phyloP scores from a whole-genome alignment of 2,329 filamentous ascomycete species.

The Hymenoscyphus infarciens region DNA sequence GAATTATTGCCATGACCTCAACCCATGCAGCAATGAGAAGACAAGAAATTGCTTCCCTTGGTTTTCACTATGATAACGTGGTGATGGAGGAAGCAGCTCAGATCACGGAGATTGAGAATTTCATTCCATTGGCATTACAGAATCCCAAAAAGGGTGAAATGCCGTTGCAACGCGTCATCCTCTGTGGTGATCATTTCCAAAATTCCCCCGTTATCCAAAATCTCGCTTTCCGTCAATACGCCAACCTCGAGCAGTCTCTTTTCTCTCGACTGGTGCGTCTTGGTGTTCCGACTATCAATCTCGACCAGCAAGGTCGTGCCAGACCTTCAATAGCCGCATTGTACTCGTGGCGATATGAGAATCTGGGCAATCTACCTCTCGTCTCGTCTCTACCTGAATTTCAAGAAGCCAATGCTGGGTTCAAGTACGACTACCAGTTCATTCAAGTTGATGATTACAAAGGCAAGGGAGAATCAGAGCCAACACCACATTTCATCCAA shows the following conservation, averaged over 20 bases:
- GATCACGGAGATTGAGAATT: slow-evolving; percentile 95
- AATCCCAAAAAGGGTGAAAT: slow-evolving; percentile 69
- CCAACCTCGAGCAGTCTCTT: slow-evolving; percentile 91
- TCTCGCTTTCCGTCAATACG: slow-evolving; percentile 88
- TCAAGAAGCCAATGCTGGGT: slow-evolving; percentile 79
- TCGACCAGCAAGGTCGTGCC: slow-evolving; percentile 91
- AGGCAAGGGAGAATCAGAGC: slow-evolving; percentile 81
- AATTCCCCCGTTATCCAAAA: slow-evolving; percentile 97
- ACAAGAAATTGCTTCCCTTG: slow-evolving; percentile 84
- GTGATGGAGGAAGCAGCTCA: slow-evolving; percentile 98
- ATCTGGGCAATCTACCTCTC: slow-evolving; percentile 73
- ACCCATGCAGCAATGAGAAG: slow-evolving; percentile 95
- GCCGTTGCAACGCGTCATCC: slow-evolving; percentile 79
- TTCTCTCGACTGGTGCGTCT: slow-evolving; percentile 88
- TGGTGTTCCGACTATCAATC: slow-evolving; percentile 83
- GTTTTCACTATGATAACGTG: slow-evolving; percentile 96
- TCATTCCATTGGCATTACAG: slow-evolving; percentile 92
- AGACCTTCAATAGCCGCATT: slow-evolving; percentile 82
- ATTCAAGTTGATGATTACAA: slow-evolving; percentile 95
- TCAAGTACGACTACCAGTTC: slow-evolving; percentile 93
- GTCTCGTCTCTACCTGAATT: slow-evolving; percentile 70
- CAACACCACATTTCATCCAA: slow-evolving; percentile 90
- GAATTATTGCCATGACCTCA: slow-evolving; percentile 97
- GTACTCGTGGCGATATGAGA: slow-evolving; percentile 89
- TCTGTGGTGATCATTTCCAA: slow-evolving; percentile 93